Conservation (phyloP, 805 yeast species). For the Saccharomyces kudriavzevii region DNA sequence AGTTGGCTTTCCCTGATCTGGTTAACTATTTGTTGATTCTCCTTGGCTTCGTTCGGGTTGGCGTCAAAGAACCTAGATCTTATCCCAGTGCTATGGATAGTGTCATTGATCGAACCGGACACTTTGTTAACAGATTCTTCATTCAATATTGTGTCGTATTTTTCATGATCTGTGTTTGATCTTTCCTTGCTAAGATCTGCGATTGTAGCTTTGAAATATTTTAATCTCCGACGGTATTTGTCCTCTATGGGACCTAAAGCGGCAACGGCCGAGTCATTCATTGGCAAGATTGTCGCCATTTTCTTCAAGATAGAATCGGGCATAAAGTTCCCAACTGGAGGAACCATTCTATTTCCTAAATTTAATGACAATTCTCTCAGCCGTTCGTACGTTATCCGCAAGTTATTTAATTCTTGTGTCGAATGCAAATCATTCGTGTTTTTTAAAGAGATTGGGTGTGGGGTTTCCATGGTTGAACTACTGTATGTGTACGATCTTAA, state of each 20-base stretch:
- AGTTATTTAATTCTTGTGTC: slow-evolving; percentile 18
- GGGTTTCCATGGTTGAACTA: background rate
- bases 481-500: slow-evolving; percentile 7
- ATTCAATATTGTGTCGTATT: slow-evolving; percentile 3
- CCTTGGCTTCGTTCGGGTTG: slow-evolving; percentile 9
- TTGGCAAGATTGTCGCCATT: slow-evolving; percentile 22
- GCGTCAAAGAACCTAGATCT: slow-evolving; percentile 16
- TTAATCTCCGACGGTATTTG: slow-evolving; percentile 16
- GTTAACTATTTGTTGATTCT: slow-evolving; percentile 15
- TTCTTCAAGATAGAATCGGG: slow-evolving; percentile 21
- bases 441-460: slow-evolving; percentile 10
- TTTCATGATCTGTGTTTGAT: background rate
- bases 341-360: slow-evolving; percentile 16
- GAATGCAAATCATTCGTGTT: slow-evolving; percentile 9
- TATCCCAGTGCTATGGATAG: slow-evolving; percentile 4
- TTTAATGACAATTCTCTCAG: slow-evolving; percentile 18
- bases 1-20: slow-evolving; percentile 15
- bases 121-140: slow-evolving; percentile 6
- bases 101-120: slow-evolving; percentile 11
- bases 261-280: slow-evolving; percentile 19
- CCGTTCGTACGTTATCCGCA: slow-evolving; percentile 19
- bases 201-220: slow-evolving; percentile 17
- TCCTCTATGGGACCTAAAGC: slow-evolving; percentile 14
- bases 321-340: slow-evolving; percentile 19
- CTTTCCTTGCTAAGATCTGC: slow-evolving; percentile 18